Evolutionary conservation across 2,329 filamentous ascomycete genomes (phyloP).

Genomic region (Aspergillus tanneri): DNA sequence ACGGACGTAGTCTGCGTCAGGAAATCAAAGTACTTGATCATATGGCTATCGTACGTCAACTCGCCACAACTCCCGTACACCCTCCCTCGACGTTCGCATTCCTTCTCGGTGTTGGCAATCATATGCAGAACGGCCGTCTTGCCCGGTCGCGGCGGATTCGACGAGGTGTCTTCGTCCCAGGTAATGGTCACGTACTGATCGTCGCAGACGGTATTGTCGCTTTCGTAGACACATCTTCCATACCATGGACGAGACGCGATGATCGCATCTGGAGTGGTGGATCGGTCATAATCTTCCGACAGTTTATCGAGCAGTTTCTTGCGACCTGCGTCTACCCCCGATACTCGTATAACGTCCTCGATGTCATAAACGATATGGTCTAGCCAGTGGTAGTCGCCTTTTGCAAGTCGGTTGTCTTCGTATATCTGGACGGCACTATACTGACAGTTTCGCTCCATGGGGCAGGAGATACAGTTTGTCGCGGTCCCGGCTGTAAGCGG

Average conservation of each 20-base stretch:
- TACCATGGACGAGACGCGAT: conserved; percentile 65
- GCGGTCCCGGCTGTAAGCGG: conserved; percentile 70
- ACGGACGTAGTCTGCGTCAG: conserved; percentile 53
- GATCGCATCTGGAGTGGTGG: conserved; percentile 53
- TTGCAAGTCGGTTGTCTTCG: conserved; percentile 64
- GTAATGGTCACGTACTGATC: conserved; percentile 85
- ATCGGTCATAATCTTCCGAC: conserved; percentile 42
- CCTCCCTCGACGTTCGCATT: conserved; percentile 80
- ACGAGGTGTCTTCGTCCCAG: conserved; percentile 69
- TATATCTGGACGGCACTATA: conserved; percentile 87
- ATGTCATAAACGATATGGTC: conserved; percentile 90
- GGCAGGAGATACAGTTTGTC: conserved; percentile 84
- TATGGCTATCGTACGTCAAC: conserved; percentile 76
- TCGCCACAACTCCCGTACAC: conserved; percentile 87
- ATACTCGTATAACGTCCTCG: conserved; percentile 65
- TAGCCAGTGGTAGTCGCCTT: conserved; percentile 74
- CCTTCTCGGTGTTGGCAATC: conserved; percentile 83
- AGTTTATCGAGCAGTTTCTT: neutral
- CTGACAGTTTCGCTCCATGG: conserved; percentile 70
- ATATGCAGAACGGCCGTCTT: conserved; percentile 93
- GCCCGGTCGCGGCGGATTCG: conserved; percentile 52
- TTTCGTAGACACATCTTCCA: conserved; percentile 91
- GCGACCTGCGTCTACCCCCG: conserved; percentile 38
- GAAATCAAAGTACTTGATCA: conserved; percentile 75
- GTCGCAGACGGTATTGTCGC: conserved; percentile 90